Evolutionary conservation across 495 filamentous ascomycete genomes (phyloP), one percentile per base, ranked within the genome.

Genomic region (Pseudotulostoma volvatum): DNA sequence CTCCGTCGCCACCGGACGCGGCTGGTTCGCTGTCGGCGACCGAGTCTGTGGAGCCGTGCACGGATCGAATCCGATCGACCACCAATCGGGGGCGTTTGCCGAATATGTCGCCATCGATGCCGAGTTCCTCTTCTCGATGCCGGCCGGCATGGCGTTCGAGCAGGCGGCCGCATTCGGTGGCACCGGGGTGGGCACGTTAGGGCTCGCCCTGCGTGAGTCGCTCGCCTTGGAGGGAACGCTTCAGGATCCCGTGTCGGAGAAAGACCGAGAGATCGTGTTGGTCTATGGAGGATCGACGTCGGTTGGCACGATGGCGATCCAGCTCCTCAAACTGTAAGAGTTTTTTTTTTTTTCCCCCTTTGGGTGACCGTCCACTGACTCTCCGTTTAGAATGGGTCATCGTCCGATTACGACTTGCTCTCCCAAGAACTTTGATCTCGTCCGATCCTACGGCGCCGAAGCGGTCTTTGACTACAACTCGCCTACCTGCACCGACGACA

Each of bases 391-490:
- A 11, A 7, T 4, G 2, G 2, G 4, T 9, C 9, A 14, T 17
- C 34, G 3, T 3, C 58, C 66, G 8, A 61, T 77, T 31, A 54
- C 66, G 4, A 74, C 71, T 0, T 73, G 72, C 42, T 76, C 73
- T 0, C 63, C 66, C 0, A 50, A 48, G 8, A 79, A 78, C 51
- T 70, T 72, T 38, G 57, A 64, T 2, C 50, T 77, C 3, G 64
- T 69, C n/a, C 51, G 56, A 18, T 49, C 40, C 2, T 63, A 63
- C 16, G 75, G 76, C 3, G 74, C 72, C 0, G 57, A 58, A 25
- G 44, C 52, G 7, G 63, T 66, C 0, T 77, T 72, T 42, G 70
- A 80, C 53, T 78, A 78, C 50, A 50, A 56, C 2, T 50, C 51
- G 0, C 49, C 62, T 1, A 51, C 55, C 1, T 60, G 57, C 41